Conservation (phyloP, 306 rosid species). For the Medicago truncatula region DNA sequence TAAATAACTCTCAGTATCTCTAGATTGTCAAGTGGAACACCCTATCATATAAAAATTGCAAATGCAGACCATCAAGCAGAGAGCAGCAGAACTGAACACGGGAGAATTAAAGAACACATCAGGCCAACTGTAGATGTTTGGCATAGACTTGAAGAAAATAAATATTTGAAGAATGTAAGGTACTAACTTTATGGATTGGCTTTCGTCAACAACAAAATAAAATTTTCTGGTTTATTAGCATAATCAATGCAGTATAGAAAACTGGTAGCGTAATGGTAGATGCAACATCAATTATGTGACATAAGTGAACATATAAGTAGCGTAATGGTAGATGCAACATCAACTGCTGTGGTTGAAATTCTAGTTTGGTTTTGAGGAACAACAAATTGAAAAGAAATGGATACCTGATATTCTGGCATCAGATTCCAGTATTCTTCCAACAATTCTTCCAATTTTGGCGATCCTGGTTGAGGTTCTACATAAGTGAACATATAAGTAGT, state of each 20-base stretch:
- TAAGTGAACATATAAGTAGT: slow-evolving; percentile 96
- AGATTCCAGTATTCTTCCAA: slow-evolving; percentile 87
- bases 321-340: background rate
- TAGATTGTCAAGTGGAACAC: slow-evolving; percentile 75
- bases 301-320: no score
- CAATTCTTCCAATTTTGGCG: slow-evolving; percentile 80
- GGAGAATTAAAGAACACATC: slow-evolving; percentile 5
- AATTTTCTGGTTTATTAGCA: background rate
- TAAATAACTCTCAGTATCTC: slow-evolving; percentile 82
- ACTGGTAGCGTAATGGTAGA: background rate
- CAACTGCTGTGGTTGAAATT: slow-evolving; percentile 12
- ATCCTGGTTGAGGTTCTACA: slow-evolving; percentile 80
- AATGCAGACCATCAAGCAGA: slow-evolving; percentile 26
- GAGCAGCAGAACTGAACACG: slow-evolving; percentile 8
- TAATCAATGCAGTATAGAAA: background rate
- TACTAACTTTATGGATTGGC: background rate
- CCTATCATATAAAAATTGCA: slow-evolving; percentile 55
- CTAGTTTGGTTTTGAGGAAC: slow-evolving; percentile 8
- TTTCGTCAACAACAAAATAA: background rate
- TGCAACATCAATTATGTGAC: slow-evolving; percentile 4
- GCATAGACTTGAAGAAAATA: background rate
- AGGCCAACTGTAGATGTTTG: background rate
- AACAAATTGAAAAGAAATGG: background rate
- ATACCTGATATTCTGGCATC: slow-evolving; percentile 93
- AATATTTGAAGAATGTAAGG: slow-evolving; percentile 3